Evolutionary conservation across 2,329 filamentous ascomycete genomes (phyloP).

Genomic region (Didymosphaeria variabile): DNA sequence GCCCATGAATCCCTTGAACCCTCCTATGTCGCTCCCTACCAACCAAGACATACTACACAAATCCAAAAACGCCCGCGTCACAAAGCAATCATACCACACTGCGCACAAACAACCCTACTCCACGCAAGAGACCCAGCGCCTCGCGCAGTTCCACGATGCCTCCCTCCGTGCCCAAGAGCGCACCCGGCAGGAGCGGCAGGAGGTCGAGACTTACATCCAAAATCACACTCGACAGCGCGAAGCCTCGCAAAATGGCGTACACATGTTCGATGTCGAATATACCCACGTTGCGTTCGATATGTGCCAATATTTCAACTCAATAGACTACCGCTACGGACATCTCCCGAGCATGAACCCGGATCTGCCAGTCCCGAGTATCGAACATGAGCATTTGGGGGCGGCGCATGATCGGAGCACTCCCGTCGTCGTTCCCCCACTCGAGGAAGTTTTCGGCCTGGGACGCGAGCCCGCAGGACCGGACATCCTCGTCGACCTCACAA

Average conservation of each 20-base stretch:
- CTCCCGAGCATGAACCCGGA: not conserved
- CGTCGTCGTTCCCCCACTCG: not conserved
- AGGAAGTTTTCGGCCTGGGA: not conserved
- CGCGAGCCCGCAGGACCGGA: not conserved
- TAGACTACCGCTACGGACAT: not conserved
- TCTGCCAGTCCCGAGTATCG: not conserved
- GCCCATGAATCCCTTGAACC: not conserved
- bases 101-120: not conserved
- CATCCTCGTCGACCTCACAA: not conserved
- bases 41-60: not conserved
- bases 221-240: not conserved
- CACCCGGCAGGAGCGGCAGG: not conserved
- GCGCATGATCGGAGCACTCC: not conserved
- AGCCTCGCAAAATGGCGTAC: not conserved
- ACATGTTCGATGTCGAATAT: not conserved
- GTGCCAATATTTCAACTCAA: not conserved
- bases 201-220: not conserved
- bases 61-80: not conserved
- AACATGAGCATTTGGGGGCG: not conserved
- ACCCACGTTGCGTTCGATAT: not conserved
- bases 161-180: not conserved
- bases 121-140: not conserved
- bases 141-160: not conserved
- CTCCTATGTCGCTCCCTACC: not conserved
- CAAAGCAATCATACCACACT: not conserved